phyloP scores from a whole-genome alignment of 371 early-diverging fungal species.

The Mucor mucedo region DNA sequence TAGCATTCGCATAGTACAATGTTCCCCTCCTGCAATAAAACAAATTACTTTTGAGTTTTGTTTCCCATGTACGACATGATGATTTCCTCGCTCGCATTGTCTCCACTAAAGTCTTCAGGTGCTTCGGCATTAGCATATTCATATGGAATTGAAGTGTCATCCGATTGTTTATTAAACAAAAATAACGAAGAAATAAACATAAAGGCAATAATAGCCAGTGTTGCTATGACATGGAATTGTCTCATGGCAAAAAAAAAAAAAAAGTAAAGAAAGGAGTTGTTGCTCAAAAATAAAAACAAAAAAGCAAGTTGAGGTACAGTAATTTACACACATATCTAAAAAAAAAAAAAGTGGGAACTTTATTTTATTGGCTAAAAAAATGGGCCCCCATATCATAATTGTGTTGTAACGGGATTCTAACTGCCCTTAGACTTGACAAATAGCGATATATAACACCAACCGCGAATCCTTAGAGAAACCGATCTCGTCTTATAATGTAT shows the following conservation, averaged over 20 bases:
- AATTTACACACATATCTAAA: no score
- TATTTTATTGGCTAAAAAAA: no score
- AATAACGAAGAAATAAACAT: neutral
- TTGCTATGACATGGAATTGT: neutral
- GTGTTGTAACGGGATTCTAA: no score
- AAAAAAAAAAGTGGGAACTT: no score
- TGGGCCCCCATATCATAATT: no score
- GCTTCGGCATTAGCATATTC: neutral
- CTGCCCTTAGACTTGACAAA: no score
- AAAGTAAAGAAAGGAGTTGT: neutral
- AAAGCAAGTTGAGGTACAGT: neutral
- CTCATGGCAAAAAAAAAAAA: neutral
- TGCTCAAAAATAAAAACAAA: neutral
- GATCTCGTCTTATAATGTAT: no score
- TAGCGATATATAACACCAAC: no score
- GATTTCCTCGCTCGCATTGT: conserved; percentile 17
- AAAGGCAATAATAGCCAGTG: neutral
- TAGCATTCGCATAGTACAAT: neutral
- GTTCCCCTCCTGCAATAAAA: conserved; percentile 29
- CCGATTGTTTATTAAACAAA: neutral
- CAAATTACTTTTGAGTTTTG: conserved; percentile 72
- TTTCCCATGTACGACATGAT: conserved; percentile 87
- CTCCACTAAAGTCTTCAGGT: neutral
- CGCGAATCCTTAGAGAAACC: no score
- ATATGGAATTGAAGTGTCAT: neutral